Evolutionary conservation across 257 asterid species (phyloP), one percentile per base, ranked within the genome.

Genomic region (Nemophila menziesii): DNA sequence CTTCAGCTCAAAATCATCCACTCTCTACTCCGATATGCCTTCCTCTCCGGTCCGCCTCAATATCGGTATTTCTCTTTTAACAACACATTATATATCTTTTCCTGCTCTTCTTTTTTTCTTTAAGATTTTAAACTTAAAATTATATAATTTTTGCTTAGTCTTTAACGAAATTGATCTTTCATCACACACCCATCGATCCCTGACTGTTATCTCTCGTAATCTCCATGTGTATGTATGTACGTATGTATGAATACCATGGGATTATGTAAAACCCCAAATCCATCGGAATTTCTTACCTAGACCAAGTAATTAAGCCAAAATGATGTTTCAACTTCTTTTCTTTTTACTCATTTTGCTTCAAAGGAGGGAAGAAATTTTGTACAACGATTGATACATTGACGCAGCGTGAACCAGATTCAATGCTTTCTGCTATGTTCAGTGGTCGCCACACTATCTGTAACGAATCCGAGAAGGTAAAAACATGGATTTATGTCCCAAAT

Each of bases 381-480:
- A 87, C 97, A 4, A 87, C 95, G 15, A 51, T 68, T 42, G 95
- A 77, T 69, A 82, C 97, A 5, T 58, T 87, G 73, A 79, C 93
- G 18, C 86, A 69, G 55, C 75, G 95, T 16, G 95, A 87, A 61
- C 95, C 97, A 21, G 74, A 79, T 42, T 87, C 95, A 36, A 87
- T 87, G 95, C 93, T 87, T 52, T 87, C 93, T 8, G 97, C 93
- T 20, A 87, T 87, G 93, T 87, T 83, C 69, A 87, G 97, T 57
- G 97, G 93, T 48, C 86, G 95, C 43, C 95, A 87, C 67, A 65
- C 89, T 23, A 51, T 83, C 59, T 55, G 60, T 62, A 83, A 66
- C 55, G 92, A 77, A 36, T 51, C 86, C 22, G 81, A 74, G 13
- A 80, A 74, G 95, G 95, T 77, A 71, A 27, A 21, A 22, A 14